Evolutionary conservation across 169 alveolate species (phyloP).

Genomic region (Eimeria praecox): DNA sequence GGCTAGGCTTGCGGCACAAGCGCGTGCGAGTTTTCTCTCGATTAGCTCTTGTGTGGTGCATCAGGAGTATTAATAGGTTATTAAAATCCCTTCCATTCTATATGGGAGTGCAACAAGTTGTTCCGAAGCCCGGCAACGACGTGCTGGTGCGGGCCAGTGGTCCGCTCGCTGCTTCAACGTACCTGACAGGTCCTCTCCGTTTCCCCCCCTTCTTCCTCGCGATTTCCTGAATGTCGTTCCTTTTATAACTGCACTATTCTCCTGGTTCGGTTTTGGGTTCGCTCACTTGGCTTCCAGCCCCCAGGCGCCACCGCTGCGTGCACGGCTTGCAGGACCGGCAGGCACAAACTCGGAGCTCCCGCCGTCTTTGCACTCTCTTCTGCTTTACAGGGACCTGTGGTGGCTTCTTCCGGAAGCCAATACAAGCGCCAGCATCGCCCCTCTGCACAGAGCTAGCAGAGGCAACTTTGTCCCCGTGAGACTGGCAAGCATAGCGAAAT

Average conservation of each 20-base stretch:
- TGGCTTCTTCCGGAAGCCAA: not conserved
- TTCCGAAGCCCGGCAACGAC: not conserved
- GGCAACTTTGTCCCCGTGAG: not conserved
- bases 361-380: not conserved
- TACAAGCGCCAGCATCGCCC: not conserved
- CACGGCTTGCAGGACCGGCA: not conserved
- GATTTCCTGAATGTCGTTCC: not conserved
- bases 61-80: not conserved
- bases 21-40: not conserved
- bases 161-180: not conserved
- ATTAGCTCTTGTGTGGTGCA: not conserved
- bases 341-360: not conserved
- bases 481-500: not conserved
- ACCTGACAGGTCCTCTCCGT: not conserved
- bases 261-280: not conserved
- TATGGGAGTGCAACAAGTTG: not conserved
- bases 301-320: not conserved
- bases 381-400: not conserved
- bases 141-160: slow-evolving; percentile 30
- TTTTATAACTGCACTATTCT: not conserved
- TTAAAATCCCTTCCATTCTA: not conserved
- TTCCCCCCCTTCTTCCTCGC: not conserved
- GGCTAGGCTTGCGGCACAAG: not conserved
- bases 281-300: not conserved
- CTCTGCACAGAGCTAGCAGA: no score